Evolutionary conservation across 768 basidiomycete genomes (phyloP).

Genomic region (Hygrophorus pudorinus): DNA sequence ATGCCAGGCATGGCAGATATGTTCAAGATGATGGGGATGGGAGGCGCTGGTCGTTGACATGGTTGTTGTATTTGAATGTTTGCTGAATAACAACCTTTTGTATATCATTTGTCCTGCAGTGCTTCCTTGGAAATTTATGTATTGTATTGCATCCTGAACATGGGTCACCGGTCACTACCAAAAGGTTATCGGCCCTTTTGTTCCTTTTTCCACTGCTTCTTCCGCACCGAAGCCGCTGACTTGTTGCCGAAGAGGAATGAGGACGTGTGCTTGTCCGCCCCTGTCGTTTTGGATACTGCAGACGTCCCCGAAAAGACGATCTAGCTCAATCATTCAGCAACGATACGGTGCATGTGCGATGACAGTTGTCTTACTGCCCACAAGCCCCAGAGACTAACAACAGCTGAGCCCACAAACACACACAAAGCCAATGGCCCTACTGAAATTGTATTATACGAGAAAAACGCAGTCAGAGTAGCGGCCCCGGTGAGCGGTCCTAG

Average conservation of each 20-base stretch:
- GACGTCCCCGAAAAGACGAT: conserved; percentile 51
- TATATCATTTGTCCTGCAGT: no score
- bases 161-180: no score
- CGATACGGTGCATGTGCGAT: not conserved
- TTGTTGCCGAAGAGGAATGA: conserved; percentile 74
- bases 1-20: conserved; percentile 68
- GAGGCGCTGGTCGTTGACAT: conserved; percentile 29
- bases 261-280: conserved; percentile 76
- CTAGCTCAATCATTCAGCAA: conserved; percentile 21
- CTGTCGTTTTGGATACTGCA: conserved; percentile 57
- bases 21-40: conserved; percentile 88
- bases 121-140: no score
- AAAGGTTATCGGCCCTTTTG: conserved; percentile 14
- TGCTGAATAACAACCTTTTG: no score
- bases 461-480: conserved; percentile 43
- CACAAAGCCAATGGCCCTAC: conserved; percentile 48
- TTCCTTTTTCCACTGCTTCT: conserved; percentile 44
- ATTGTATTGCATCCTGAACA: not conserved
- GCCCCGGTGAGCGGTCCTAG: conserved; percentile 50
- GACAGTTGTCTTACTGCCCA: conserved; percentile 48
- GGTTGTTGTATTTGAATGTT: not conserved
- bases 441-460: conserved; percentile 53
- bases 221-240: conserved; percentile 49
- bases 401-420: conserved; percentile 37
- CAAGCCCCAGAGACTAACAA: conserved; percentile 55